Percentiles rank a stretch among this genome's conserved stretches.
Conservation (phyloP, 768 basidiomycete genomes). For the Hortiboletus campestris region DNA sequence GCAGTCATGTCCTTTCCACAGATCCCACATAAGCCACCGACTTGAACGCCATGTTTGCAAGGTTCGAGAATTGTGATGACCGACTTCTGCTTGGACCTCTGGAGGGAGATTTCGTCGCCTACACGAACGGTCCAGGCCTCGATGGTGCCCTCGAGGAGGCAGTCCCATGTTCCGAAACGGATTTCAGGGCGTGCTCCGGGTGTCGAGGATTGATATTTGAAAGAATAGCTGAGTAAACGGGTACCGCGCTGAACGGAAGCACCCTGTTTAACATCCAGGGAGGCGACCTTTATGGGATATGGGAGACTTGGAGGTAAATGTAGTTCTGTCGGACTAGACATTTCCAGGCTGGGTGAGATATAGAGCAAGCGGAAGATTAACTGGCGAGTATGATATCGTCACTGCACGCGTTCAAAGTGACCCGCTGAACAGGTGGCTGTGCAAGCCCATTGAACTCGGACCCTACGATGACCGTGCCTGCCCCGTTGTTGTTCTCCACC, state of each 20-base stretch:
- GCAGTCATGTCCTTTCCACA: conserved; percentile 96
- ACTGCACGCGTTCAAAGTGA: background rate
- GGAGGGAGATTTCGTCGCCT: conserved; percentile 62
- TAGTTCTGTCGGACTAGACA: conserved; percentile 69
- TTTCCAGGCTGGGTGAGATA: conserved; percentile 19
- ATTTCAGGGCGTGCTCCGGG: conserved; percentile 55
- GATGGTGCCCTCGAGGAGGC: conserved; percentile 76
- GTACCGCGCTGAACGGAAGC: conserved; percentile 63
- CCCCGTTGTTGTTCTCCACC: conserved; percentile 64
- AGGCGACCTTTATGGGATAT: conserved; percentile 81
- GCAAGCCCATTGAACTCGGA: background rate
- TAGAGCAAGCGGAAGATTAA: background rate
- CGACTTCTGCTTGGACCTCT: conserved; percentile 56
- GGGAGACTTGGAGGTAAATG: conserved; percentile 76
- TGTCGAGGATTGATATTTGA: conserved; percentile 51
- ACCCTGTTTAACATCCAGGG: conserved; percentile 52
- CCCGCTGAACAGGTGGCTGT: conserved; percentile 20
- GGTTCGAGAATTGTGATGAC: conserved; percentile 76
- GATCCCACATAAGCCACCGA: conserved; percentile 87
- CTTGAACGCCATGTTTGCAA: conserved; percentile 95
- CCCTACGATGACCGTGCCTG: conserved; percentile 8
- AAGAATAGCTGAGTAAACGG: conserved; percentile 82
- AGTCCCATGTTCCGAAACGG: conserved; percentile 90
- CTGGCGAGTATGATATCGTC: too few relatives aligned
- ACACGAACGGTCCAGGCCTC: conserved; percentile 65